phyloP scores from a whole-genome alignment of 2,329 filamentous ascomycete genomes.

The Sclerotiophoma versabilis region DNA sequence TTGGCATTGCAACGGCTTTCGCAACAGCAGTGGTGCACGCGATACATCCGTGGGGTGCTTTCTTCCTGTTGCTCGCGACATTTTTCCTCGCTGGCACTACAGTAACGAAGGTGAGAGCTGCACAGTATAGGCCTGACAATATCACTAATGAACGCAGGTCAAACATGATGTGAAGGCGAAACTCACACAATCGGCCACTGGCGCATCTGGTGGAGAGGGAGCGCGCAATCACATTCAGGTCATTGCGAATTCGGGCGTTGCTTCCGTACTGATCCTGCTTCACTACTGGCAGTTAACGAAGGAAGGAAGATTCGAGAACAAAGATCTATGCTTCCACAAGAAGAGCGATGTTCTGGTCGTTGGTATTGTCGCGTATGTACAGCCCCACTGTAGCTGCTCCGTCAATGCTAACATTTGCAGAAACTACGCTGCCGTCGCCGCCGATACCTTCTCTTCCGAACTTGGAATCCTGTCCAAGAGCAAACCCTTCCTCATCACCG shows the following conservation, averaged over 20 bases:
- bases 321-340: slow-evolving; percentile 50
- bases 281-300: slow-evolving; percentile 57
- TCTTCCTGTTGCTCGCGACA: slow-evolving; percentile 80
- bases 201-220: slow-evolving; percentile 78
- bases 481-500: slow-evolving; percentile 85
- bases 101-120: slow-evolving; percentile 73
- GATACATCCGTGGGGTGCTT: slow-evolving; percentile 91
- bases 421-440: slow-evolving; percentile 90
- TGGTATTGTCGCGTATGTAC: slow-evolving; percentile 56
- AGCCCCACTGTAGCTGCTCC: not conserved
- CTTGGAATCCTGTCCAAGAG: slow-evolving; percentile 85
- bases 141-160: slow-evolving; percentile 60
- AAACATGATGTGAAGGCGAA: slow-evolving; percentile 86
- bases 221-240: slow-evolving; percentile 87
- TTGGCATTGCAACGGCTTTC: slow-evolving; percentile 74
- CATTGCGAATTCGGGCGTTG: slow-evolving; percentile 84
- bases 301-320: slow-evolving; percentile 38
- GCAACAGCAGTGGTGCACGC: slow-evolving; percentile 82
- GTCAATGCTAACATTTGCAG: slow-evolving; percentile 55
- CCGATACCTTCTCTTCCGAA: slow-evolving; percentile 95
- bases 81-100: slow-evolving; percentile 88
- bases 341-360: slow-evolving; percentile 53
- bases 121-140: not conserved
- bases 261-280: slow-evolving; percentile 68
- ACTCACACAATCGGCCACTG: slow-evolving; percentile 79